phyloP scores from a whole-genome alignment of 495 filamentous ascomycete genomes.

The Cercophora newfieldiana region DNA sequence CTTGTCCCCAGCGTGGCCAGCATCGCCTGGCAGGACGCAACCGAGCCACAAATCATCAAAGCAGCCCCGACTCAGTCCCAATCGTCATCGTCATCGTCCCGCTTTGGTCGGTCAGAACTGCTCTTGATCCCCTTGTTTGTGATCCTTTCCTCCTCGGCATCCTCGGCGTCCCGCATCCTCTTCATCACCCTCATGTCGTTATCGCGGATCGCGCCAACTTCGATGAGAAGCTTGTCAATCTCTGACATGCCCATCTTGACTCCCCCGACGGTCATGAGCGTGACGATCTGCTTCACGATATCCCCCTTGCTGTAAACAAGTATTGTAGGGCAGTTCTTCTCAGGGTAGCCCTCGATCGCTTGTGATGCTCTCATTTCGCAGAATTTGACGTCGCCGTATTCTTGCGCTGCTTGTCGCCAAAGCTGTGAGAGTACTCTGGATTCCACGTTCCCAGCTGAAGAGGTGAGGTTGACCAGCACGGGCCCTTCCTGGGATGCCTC shows the following conservation, averaged over 20 bases:
- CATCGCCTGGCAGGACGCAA: too few relatives aligned
- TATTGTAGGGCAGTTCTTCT: slow-evolving; percentile 91
- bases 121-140: slow-evolving; percentile 48
- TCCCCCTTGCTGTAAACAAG: slow-evolving; percentile 89
- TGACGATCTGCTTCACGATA: slow-evolving; percentile 85
- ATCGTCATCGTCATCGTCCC: slow-evolving; percentile 62
- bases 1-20: too few relatives aligned
- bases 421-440: slow-evolving; percentile 78
- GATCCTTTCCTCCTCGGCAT: slow-evolving; percentile 52
- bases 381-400: slow-evolving; percentile 94
- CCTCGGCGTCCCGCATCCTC: slow-evolving; percentile 59
- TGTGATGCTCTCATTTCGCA: slow-evolving; percentile 91
- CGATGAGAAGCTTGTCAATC: slow-evolving; percentile 76
- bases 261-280: slow-evolving; percentile 75
- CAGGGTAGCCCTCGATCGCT: slow-evolving; percentile 96
- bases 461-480: slow-evolving; percentile 85
- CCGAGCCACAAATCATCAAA: too few relatives aligned
- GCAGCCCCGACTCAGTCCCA: slow-evolving; percentile 61
- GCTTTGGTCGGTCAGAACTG: slow-evolving; percentile 34
- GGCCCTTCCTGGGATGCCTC: slow-evolving; percentile 72
- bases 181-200: slow-evolving; percentile 76
- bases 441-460: slow-evolving; percentile 75
- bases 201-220: slow-evolving; percentile 72
- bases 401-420: slow-evolving; percentile 80
- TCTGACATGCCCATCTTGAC: slow-evolving; percentile 61